These are phyloP conservation scores for Amanita brunnescens DNA, from an alignment of 768 basidiomycete species.

Conservation along the genomic window DNA sequence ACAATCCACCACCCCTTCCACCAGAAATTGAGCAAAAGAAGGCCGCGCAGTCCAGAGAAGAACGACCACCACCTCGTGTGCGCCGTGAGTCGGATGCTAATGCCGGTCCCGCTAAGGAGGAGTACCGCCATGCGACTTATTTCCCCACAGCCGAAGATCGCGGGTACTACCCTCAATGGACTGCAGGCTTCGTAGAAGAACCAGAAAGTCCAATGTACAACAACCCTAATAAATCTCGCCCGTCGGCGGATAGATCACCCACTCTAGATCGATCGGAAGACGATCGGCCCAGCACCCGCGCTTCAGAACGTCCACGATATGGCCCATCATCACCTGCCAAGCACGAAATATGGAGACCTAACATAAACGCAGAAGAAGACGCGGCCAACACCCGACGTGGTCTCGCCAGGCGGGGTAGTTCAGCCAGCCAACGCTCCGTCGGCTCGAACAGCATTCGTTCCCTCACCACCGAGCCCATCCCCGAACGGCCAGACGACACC, in stretches of 20 bases:
- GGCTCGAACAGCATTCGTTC: constrained; percentile 6
- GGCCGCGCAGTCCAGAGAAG: neutral
- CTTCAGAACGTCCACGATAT: constrained; percentile 1
- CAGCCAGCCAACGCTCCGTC: constrained; percentile 6
- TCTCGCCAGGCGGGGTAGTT: constrained; percentile 5
- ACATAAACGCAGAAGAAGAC: neutral
- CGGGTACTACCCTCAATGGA: neutral
- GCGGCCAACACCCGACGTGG: neutral
- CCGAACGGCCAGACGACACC: neutral
- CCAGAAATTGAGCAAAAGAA: constrained; percentile 2
- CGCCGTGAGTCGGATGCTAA: constrained; percentile 4
- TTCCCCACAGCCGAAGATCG: neutral
- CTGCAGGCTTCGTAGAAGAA: neutral
- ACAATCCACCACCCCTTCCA: constrained; percentile 1
- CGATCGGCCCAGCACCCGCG: constrained; percentile 3
- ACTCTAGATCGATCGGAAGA: constrained; percentile 6
- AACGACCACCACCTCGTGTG: constrained; percentile 1
- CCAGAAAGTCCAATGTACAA: neutral
- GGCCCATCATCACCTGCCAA: constrained; percentile 1
- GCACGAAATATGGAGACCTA: constrained; percentile 7
- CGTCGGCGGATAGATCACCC: constrained; percentile 2
- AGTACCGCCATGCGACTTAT: constrained; percentile 2
- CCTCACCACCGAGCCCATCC: constrained; percentile 3
- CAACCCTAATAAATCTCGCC: neutral
- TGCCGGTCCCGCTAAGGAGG: neutral